These are phyloP conservation scores for Pichia thaimueangensis DNA, from an alignment of 805 yeast species.

Conservation along the genomic window DNA sequence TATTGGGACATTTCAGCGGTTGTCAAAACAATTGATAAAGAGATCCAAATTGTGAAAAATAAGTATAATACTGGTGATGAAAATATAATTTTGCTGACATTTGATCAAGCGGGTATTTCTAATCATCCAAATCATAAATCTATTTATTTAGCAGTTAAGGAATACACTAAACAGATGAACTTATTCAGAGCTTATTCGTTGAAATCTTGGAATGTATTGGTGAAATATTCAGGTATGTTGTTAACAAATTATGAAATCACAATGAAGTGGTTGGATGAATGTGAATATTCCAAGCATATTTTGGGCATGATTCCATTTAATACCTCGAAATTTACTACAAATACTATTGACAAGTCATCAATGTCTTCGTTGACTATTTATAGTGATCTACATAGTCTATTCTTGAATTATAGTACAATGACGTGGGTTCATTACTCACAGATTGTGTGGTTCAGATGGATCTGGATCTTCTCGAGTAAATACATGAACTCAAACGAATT, in stretches of 20 bases:
- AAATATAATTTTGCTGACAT: constrained; percentile 52
- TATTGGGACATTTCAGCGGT: constrained; percentile 54
- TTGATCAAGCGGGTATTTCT: constrained; percentile 80
- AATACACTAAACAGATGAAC: constrained; percentile 23
- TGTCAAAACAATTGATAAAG: constrained; percentile 29
- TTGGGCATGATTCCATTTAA: too few species aligned
- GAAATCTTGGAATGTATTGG: constrained; percentile 28
- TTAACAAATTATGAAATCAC: constrained; percentile 31
- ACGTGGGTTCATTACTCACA: constrained; percentile 76
- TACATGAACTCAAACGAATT: constrained; percentile 75
- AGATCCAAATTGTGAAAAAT: constrained; percentile 1
- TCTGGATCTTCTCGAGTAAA: constrained; percentile 74
- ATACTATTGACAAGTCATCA: too few species aligned
- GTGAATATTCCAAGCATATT: neutral
- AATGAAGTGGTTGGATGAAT: neutral
- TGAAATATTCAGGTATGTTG: constrained; percentile 45
- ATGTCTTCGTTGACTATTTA: constrained; percentile 24
- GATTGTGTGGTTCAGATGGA: constrained; percentile 91
- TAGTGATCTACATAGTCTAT: constrained; percentile 34
- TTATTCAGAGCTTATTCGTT: constrained; percentile 24
- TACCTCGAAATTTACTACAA: too few species aligned
- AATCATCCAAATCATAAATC: constrained; percentile 82
- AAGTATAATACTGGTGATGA: constrained; percentile 14
- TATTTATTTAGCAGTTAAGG: constrained; percentile 44
- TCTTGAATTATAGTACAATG: constrained; percentile 61